Conservation (phyloP, 2,329 filamentous ascomycete species). For the Domatiomyces globalis region DNA sequence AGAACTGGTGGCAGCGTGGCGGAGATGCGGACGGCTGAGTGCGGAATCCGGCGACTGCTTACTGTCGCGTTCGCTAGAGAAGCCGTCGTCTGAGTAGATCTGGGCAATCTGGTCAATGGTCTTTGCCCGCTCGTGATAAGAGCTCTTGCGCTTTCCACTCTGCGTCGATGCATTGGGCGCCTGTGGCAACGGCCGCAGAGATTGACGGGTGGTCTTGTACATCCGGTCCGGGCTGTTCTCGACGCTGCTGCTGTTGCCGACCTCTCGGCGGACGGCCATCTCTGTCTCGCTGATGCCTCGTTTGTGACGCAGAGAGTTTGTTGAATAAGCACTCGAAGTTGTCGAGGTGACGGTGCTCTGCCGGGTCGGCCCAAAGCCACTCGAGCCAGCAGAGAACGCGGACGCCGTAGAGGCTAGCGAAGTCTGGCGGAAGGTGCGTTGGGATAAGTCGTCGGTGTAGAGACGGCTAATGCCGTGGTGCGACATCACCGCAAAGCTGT, state of each 20-base stretch:
- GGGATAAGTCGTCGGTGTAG: conserved; percentile 13
- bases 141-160: conserved; percentile 19
- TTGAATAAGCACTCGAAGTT: conserved; percentile 46
- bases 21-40: conserved; percentile 26
- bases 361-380: conserved; percentile 38
- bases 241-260: conserved; percentile 27
- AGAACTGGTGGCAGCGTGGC: conserved; percentile 19
- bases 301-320: conserved; percentile 43
- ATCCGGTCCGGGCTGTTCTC: conserved; percentile 45
- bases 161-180: conserved; percentile 39
- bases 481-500: conserved; percentile 9
- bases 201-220: conserved; percentile 60
- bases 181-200: conserved; percentile 60
- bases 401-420: conserved; percentile 43
- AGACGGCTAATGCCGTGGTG: conserved; percentile 12
- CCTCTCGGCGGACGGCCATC: conserved; percentile 37
- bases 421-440: conserved; percentile 34
- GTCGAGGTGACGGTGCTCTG: conserved; percentile 61
- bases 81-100: conserved; percentile 35
- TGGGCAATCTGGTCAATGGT: conserved; percentile 49
- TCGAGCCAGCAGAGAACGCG: conserved; percentile 35
- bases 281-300: conserved; percentile 62
- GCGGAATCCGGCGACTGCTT: conserved; percentile 30
- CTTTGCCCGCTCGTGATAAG: conserved; percentile 42
- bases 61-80: conserved; percentile 25